Evolutionary conservation across 2,329 filamentous ascomycete genomes (phyloP).

Genomic region (Emydomyces testavorans): DNA sequence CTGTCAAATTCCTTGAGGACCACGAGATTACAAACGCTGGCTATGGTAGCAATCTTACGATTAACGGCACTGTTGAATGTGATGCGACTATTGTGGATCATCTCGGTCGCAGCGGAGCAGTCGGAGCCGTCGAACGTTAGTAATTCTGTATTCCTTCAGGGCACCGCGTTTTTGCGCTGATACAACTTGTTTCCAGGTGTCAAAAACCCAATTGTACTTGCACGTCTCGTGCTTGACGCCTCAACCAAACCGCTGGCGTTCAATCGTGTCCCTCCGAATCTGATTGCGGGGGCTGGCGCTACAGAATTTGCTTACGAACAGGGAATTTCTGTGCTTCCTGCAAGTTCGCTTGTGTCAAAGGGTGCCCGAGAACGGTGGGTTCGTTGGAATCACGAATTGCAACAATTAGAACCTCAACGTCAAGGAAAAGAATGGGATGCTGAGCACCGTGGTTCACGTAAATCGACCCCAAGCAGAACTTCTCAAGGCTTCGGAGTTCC

Average conservation of each 20-base stretch:
- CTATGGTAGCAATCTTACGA: constrained; percentile 85
- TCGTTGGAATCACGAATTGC: constrained; percentile 63
- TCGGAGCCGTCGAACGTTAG: constrained; percentile 80
- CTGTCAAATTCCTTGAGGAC: constrained; percentile 79
- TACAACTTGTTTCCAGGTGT: constrained; percentile 49
- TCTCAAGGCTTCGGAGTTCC: not conserved
- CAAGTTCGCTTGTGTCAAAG: constrained; percentile 67
- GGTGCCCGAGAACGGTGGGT: constrained; percentile 67
- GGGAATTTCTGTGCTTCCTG: constrained; percentile 59
- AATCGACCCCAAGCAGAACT: not conserved
- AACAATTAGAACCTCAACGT: constrained; percentile 27
- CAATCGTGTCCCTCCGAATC: constrained; percentile 80
- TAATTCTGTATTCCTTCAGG: constrained; percentile 18
- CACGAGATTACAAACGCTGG: constrained; percentile 94
- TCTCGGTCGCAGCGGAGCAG: constrained; percentile 79
- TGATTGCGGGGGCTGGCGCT: constrained; percentile 77
- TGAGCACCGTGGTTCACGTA: constrained; percentile 6
- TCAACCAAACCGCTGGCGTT: constrained; percentile 69
- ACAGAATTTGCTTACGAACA: constrained; percentile 73
- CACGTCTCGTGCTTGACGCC: constrained; percentile 67
- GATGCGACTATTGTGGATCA: constrained; percentile 92
- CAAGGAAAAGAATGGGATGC: constrained; percentile 19
- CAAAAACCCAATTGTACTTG: constrained; percentile 82
- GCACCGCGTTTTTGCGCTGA: not conserved
- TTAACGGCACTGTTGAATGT: constrained; percentile 84